phyloP scores from a whole-genome alignment of 352 stramenopile genomes.

The Phytophthora fragariae region DNA sequence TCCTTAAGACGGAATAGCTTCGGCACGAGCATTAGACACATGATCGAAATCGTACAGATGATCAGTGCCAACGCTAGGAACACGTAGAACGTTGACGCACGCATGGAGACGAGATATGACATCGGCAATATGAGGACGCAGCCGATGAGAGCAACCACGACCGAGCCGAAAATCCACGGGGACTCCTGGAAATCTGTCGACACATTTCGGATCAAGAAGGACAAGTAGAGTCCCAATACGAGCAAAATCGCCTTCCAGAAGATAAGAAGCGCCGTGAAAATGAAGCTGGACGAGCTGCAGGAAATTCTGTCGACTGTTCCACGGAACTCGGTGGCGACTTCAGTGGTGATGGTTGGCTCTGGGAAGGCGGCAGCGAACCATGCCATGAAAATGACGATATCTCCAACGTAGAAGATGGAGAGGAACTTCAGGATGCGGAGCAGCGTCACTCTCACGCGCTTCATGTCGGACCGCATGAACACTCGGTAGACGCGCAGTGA shows the following conservation, averaged over 20 bases:
- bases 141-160: constrained; percentile 55
- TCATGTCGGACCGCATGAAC: constrained; percentile 57
- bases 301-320: constrained; percentile 37
- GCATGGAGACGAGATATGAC: constrained; percentile 55
- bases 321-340: constrained; percentile 34
- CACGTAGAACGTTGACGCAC: constrained; percentile 46
- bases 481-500: constrained; percentile 65
- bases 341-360: constrained; percentile 23
- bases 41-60: constrained; percentile 46
- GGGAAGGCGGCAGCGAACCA: constrained; percentile 54
- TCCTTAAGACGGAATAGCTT: constrained; percentile 53
- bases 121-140: constrained; percentile 56
- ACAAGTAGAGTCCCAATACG: constrained; percentile 51
- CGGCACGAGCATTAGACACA: constrained; percentile 53
- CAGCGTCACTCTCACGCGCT: constrained; percentile 46
- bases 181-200: constrained; percentile 74
- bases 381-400: constrained; percentile 46
- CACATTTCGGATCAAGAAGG: constrained; percentile 70
- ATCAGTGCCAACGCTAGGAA: constrained; percentile 41
- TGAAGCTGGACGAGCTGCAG: constrained; percentile 55
- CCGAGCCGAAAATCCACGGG: constrained; percentile 67
- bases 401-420: constrained; percentile 41
- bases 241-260: constrained; percentile 69
- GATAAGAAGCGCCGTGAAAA: constrained; percentile 60
- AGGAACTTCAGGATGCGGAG: constrained; percentile 51